phyloP scores from a whole-genome alignment of 2,329 filamentous ascomycete genomes.

The Talaromyces sp. region DNA sequence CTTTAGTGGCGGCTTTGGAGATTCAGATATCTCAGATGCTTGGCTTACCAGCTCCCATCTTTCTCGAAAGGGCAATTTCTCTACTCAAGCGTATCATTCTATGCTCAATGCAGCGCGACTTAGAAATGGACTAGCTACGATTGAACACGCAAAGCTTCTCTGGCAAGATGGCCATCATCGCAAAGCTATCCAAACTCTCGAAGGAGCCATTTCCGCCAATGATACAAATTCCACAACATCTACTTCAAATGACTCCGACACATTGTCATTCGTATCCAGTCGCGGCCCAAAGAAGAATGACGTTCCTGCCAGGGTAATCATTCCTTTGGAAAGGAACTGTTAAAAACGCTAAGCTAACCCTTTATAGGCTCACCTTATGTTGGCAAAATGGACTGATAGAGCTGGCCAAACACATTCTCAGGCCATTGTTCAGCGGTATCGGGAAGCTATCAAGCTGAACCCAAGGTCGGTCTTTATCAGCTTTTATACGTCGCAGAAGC shows the following conservation, averaged over 20 bases:
- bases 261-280: constrained; percentile 42
- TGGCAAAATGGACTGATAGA: constrained; percentile 95
- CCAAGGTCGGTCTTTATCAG: constrained; percentile 27
- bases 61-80: constrained; percentile 80
- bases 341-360: background rate
- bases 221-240: constrained; percentile 63
- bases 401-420: constrained; percentile 90
- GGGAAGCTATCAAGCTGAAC: constrained; percentile 63
- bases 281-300: constrained; percentile 55
- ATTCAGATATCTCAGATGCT: constrained; percentile 75
- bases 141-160: constrained; percentile 88
- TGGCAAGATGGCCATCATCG: constrained; percentile 93
- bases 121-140: constrained; percentile 82
- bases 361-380: constrained; percentile 73
- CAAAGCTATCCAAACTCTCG: constrained; percentile 89
- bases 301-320: constrained; percentile 47
- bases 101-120: constrained; percentile 85
- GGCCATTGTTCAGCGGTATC: constrained; percentile 78
- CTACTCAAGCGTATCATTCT: constrained; percentile 88
- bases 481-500: background rate
- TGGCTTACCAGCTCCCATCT: constrained; percentile 87
- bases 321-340: background rate
- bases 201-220: constrained; percentile 80
- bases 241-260: constrained; percentile 36
- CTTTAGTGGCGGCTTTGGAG: constrained; percentile 58